A percentile compares a stretch with the other conserved stretches of the same genome.
phyloP scores from a whole-genome alignment of 2,329 filamentous ascomycete genomes.

The Colletotrichum neosansevieriae region DNA sequence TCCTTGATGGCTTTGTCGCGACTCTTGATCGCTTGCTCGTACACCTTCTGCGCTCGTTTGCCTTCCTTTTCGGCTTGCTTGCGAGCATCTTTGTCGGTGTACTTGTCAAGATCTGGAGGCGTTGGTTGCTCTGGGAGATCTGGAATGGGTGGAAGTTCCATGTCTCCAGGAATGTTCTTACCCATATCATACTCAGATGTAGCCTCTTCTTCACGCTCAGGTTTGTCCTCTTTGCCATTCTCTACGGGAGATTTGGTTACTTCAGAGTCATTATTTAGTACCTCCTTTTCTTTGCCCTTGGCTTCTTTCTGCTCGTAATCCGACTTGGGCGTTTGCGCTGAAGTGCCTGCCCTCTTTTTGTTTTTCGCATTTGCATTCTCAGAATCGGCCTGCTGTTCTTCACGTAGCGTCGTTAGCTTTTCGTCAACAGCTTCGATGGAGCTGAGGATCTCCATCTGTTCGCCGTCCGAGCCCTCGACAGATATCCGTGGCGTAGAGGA shows the following conservation, averaged over 20 bases:
- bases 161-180: slow-evolving; percentile 2
- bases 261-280: background rate
- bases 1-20: slow-evolving; percentile 74
- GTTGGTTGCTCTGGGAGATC: slow-evolving; percentile 66
- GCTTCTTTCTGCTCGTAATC: background rate
- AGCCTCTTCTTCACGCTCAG: background rate
- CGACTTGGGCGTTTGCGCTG: background rate
- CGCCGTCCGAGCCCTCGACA: slow-evolving; percentile 57
- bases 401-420: slow-evolving; percentile 25
- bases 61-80: slow-evolving; percentile 79
- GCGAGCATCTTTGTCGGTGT: slow-evolving; percentile 72
- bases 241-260: background rate
- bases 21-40: slow-evolving; percentile 75
- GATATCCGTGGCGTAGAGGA: slow-evolving; percentile 56
- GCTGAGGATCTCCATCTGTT: slow-evolving; percentile 37
- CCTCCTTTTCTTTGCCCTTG: slow-evolving; percentile 32
- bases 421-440: slow-evolving; percentile 20
- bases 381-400: slow-evolving; percentile 16
- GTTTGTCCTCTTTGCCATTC: background rate
- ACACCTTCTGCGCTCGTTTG: slow-evolving; percentile 70
- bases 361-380: background rate
- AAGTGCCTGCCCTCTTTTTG: background rate
- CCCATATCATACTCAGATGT: background rate
- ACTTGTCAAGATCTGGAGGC: slow-evolving; percentile 67
- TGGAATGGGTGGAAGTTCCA: slow-evolving; percentile 57